Evolutionary conservation across 2,329 filamentous ascomycete species (phyloP).

Genomic region (Phaeomoniella chlamydospora): DNA sequence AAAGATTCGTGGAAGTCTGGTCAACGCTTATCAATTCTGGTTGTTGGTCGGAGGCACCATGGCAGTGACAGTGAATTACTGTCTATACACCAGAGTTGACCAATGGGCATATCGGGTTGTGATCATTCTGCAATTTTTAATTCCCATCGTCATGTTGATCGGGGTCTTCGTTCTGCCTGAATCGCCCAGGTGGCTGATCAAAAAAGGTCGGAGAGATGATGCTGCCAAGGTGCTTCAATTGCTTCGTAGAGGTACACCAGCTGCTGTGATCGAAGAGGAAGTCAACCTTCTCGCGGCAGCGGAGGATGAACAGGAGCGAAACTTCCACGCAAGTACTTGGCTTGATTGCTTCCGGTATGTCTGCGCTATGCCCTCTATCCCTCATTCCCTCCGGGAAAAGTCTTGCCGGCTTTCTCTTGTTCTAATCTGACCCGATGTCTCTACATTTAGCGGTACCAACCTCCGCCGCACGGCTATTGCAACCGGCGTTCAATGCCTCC

Average conservation of each 20-base stretch:
- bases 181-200: conserved; percentile 18
- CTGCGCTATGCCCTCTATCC: no score
- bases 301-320: conserved; percentile 2
- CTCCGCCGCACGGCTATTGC: conserved; percentile 3
- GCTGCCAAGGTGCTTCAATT: conserved; percentile 1
- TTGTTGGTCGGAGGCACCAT: neutral
- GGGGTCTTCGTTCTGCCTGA: conserved; percentile 16
- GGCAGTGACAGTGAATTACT: neutral
- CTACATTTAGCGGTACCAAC: conserved; percentile 2
- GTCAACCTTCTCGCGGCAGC: conserved; percentile 1
- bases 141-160: neutral
- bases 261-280: conserved; percentile 1
- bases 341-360: conserved; percentile 4
- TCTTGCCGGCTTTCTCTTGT: no score
- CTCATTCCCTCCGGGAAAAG: no score
- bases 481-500: conserved; percentile 2
- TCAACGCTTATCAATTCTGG: conserved; percentile 1
- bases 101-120: neutral
- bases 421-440: no score
- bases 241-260: conserved; percentile 1
- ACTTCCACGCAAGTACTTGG: conserved; percentile 2
- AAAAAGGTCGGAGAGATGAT: neutral
- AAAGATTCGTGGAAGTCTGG: conserved; percentile 33
- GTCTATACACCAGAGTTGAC: neutral
- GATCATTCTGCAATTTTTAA: neutral